Percentiles rank a stretch among this genome's conserved stretches.
These are phyloP conservation scores for Penicillium simplicissimum DNA, from an alignment of 495 filamentous ascomycete genomes.

Conservation along the genomic window DNA sequence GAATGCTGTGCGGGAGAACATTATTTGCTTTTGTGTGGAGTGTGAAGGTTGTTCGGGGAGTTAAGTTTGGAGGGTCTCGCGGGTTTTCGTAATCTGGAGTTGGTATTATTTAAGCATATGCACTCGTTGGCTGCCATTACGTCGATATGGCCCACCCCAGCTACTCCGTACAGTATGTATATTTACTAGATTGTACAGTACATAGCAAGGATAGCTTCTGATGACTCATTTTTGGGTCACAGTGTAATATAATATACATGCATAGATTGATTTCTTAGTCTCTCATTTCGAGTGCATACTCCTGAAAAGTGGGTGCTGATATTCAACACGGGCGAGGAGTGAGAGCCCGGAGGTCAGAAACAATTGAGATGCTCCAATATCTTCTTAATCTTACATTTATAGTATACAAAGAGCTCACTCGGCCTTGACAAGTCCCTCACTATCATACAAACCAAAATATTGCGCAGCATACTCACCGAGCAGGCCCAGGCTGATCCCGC, in stretches of 20 bases:
- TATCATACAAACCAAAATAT: slow-evolving; percentile 34
- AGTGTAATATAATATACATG: too few relatives aligned
- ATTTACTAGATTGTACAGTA: too few relatives aligned
- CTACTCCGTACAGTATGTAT: too few relatives aligned
- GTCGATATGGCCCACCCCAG: slow-evolving; percentile 4
- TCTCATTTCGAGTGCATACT: background rate
- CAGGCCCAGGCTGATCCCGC: slow-evolving; percentile 63
- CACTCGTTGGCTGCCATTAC: slow-evolving; percentile 10
- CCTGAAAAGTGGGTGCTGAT: background rate
- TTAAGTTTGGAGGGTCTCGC: background rate
- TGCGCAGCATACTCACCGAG: slow-evolving; percentile 60
- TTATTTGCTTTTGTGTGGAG: slow-evolving; percentile 15
- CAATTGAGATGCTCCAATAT: background rate
- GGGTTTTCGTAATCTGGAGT: background rate
- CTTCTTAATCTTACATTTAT: slow-evolving; percentile 14
- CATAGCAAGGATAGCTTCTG: too few relatives aligned
- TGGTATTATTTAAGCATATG: slow-evolving; percentile 11
- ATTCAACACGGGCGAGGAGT: background rate
- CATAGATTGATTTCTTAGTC: background rate
- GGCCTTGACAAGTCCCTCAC: slow-evolving; percentile 2
- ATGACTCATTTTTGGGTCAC: too few relatives aligned
- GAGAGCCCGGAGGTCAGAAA: background rate
- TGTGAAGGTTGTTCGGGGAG: background rate
- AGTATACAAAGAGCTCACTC: slow-evolving; percentile 8
- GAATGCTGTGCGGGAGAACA: slow-evolving; percentile 42